phyloP scores from a whole-genome alignment of 2,329 filamentous ascomycete species.

The Aspergillus luchuensis region DNA sequence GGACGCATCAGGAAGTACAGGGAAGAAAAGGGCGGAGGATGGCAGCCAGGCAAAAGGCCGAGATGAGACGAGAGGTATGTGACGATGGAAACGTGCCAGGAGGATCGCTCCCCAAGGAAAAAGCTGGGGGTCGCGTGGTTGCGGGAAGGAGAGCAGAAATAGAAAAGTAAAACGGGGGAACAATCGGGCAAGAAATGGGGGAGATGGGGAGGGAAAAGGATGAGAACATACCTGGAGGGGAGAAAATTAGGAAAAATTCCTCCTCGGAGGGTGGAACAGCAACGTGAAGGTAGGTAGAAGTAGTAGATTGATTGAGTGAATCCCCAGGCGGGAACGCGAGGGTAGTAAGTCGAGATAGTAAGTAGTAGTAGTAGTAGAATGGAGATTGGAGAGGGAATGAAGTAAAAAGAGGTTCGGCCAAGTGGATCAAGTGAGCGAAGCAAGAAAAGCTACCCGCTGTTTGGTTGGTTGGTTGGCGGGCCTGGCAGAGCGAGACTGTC shows the following conservation, averaged over 20 bases:
- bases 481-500: no score
- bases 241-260: not conserved
- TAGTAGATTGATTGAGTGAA: not conserved
- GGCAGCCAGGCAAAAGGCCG: slow-evolving; percentile 12
- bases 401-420: slow-evolving; percentile 23
- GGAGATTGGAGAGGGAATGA: slow-evolving; percentile 5
- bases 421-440: slow-evolving; percentile 19
- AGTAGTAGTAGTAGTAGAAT: not conserved
- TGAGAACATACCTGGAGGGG: slow-evolving; percentile 1
- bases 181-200: slow-evolving; percentile 5
- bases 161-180: slow-evolving; percentile 5
- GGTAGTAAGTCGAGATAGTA: not conserved
- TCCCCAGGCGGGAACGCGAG: not conserved
- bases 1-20: slow-evolving; percentile 7
- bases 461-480: slow-evolving; percentile 4
- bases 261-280: no score
- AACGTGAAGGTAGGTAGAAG: not conserved
- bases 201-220: slow-evolving; percentile 9
- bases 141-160: slow-evolving; percentile 14
- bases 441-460: slow-evolving; percentile 4
- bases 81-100: slow-evolving; percentile 9
- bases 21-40: slow-evolving; percentile 11
- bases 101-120: not conserved
- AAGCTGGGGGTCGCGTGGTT: slow-evolving; percentile 8
- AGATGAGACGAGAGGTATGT: slow-evolving; percentile 9